Base-by-base conservation (phyloP, 495 filamentous ascomycete species). In the Podospora bellae-mahoneyi region DNA sequence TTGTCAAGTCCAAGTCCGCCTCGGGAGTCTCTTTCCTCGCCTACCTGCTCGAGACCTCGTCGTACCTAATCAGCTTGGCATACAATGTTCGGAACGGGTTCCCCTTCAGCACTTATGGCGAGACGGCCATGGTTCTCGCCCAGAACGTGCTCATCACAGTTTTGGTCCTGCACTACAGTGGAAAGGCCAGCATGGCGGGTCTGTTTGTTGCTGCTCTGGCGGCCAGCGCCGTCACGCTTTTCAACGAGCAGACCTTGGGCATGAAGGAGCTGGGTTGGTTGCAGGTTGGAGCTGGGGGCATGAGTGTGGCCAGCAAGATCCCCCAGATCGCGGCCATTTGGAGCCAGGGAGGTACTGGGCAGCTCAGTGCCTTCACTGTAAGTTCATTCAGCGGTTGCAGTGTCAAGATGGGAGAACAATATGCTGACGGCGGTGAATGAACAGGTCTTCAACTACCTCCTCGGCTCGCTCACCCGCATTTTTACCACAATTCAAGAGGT, bases 401-500 rank as follows among this genome's bases (percentile, higher is more conserved):
- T 6, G n/a, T 7, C 19, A 16, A 53, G 6, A 53, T 15, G 28
- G 20, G 28, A 53, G 32, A 34, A 53, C 16, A 3, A 61, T 27
- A 19, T 61, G 15, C 7, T 66, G 15, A 18, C 62, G 16, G 61
- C 10, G 20, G 1, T 44, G 53, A 23, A 53, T 66, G 9, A 15
- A 59, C 73, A 98, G 94, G 93, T 99, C 63, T 97, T 98, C 84
- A 97, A 96, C 84, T 99, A 97, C 79, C 92, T 99, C 72, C 82
- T 87, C 73, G 95, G 95, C 15, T 95, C 92, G 66, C 87, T 97
- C 54, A 90, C 92, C 15, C 89, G 95, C 73, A 96, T 99, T 82
- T 97, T 97, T 79, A 99, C 95, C 20, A 99, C 96, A 2, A 79
- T 98, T 61, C 92, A 97, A 74, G 95, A 99, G 83, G 93, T 97